Base-by-base conservation (phyloP, 768 basidiomycete genomes). In the Suillus bovinus region DNA sequence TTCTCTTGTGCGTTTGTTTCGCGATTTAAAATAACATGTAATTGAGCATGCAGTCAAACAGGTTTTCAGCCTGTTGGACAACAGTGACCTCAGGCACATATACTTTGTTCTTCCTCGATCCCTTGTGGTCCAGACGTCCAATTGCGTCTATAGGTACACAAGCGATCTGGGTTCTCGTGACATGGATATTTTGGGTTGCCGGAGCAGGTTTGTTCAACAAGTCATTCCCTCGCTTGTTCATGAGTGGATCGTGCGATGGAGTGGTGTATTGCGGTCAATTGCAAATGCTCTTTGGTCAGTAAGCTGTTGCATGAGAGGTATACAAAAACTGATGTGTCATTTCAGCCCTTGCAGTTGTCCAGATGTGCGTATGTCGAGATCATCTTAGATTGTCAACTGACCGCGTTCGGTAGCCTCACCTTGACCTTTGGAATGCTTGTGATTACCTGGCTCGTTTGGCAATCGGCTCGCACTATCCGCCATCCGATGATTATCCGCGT, bases 61-160 rank as follows among this genome's bases (percentile, higher is more conserved):
- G 87, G 58, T 87, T 86, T 67, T 73, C 79, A 20, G 79, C 85
- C 3, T 84, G 80, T 66, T 89, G 87, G 87, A 88, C 87, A 31
- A 72, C 80, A 4, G 63, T 84, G 7, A 86, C 82, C 20, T 80
- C 83, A 13, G 81, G 80, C 31, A 74, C 73, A 24, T 84, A 83
- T 60, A 80, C 82, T n/a, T 71, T 87, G 44, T 78, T 87, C 41
- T 86, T 87, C 70, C 72, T 88, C 6, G 86, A 88, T 67, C 86
- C 86, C 1, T 72, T 74, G 17, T 86, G 83, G 81, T 82, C 84
- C 22, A 80, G 74, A 61, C 80, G 81, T 61, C 78, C 82, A 4
- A 64, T 86, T 17, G 78, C 82, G 11, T 87, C 87, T 14, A 73
- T 88, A 42, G 86, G 86, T 9, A 77, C 84, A 0, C 87, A 88